Base-by-base conservation (phyloP, 1,284 basidiomycete species). In the Porogramme epimiltina region DNA sequence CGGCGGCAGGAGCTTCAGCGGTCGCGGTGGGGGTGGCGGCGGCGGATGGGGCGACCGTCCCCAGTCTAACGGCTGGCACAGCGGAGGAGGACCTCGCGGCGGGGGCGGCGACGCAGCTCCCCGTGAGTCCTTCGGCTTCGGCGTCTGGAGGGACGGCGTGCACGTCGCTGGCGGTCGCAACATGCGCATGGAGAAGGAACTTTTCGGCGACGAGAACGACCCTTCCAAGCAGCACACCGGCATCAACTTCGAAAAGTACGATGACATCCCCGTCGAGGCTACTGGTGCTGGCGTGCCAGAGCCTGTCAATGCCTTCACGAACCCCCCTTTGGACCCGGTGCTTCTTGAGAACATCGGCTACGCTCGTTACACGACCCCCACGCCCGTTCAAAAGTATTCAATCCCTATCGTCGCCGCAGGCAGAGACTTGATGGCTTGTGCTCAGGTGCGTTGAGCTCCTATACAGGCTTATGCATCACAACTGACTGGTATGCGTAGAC, bases 211-310 rank as follows among this genome's bases (percentile, higher is more conserved):
- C 59, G 80, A 81, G 38, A 79, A 85, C 51, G 97, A 98, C 70
- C 85, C 87, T 16, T 82, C 82, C 51, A 88, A 85, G 67, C 90
- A 95, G 70, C 87, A 93, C 66, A 97, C 95, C 45, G 97, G 97
- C 62, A 98, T 99, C 79, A 99, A 99, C 80, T 99, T 99, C 68
- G 97, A 99, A 80, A 97, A 97, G 76, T 99, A 99, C 71, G 95
- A 97, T 71, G 96, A 99, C 73, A 99, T 99, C 67, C 97, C 97
- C 59, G 95, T 99, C 63, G 97, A 99, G 77, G 96, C 95, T 39
- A 98, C 95, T 45, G 97, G 97, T 62, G 85, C 87, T 55, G 93
- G 91, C 62, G 95, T 97, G 22, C 97, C 97, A 57, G 96, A 98
- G 49, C 94, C 96, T 45, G 85, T 98, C 62, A 83, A 73, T 59